phyloP scores from a whole-genome alignment of 805 yeast species.

The Kodamaea fukazawae region DNA sequence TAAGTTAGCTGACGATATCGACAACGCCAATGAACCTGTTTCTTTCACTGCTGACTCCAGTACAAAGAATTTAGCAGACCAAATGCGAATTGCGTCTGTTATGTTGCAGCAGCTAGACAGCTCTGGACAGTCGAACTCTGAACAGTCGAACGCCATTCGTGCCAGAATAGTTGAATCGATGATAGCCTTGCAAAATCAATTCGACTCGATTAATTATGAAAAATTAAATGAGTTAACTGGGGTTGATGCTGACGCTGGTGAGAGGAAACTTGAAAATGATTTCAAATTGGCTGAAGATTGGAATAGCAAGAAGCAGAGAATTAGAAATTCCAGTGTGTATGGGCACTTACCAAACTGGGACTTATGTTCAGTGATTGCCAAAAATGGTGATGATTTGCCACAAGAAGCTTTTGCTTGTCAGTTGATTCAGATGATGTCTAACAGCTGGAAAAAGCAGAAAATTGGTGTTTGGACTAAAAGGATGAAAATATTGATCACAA shows the following conservation, averaged over 20 bases:
- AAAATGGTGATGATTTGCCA: conserved; percentile 91
- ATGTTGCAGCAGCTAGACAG: conserved; percentile 89
- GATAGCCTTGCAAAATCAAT: conserved; percentile 38
- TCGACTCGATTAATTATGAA: conserved; percentile 36
- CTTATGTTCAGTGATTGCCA: conserved; percentile 89
- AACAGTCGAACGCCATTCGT: conserved; percentile 28
- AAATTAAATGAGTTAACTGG: conserved; percentile 55
- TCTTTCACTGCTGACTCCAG: conserved; percentile 3
- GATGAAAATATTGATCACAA: conserved; percentile 89
- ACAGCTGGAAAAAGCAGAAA: conserved; percentile 70
- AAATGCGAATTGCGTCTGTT: conserved; percentile 93
- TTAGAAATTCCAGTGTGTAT: conserved; percentile 69
- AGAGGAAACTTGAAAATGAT: conserved; percentile 88
- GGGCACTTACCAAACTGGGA: conserved; percentile 95
- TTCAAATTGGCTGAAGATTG: conserved; percentile 93
- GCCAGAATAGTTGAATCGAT: conserved; percentile 28
- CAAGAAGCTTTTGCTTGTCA: conserved; percentile 99
- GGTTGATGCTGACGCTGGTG: conserved; percentile 67
- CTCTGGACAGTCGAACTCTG: conserved; percentile 54
- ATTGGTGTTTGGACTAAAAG: conserved; percentile 87
- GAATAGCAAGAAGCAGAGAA: conserved; percentile 76
- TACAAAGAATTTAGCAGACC: conserved; percentile 67
- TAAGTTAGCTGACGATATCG: not conserved
- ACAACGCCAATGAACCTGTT: not conserved
- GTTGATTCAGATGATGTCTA: conserved; percentile 79